A percentile compares a stretch with the other conserved stretches of the same genome.
phyloP scores from a whole-genome alignment of 202 grass and related monocot species.

The Setaria italica region DNA sequence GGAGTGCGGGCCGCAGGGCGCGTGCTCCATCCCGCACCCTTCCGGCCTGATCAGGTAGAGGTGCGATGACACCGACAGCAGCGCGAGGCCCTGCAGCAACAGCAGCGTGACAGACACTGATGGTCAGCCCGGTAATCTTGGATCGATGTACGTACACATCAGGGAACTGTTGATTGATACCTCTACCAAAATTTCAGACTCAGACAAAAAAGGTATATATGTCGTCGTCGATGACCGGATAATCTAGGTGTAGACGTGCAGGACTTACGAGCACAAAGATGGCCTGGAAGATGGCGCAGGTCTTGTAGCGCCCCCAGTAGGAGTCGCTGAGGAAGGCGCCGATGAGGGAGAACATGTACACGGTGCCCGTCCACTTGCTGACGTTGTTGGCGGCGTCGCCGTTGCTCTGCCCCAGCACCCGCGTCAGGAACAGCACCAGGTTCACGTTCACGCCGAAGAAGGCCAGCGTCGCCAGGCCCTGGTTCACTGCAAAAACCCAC shows the following conservation, averaged over 20 bases:
- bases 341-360: constrained; percentile 96
- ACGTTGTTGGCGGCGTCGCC: constrained; percentile 97
- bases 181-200: neutral
- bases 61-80: constrained; percentile 73
- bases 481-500: constrained; percentile 70
- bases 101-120: neutral
- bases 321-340: constrained; percentile 98
- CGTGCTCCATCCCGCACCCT: constrained; percentile 68
- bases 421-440: constrained; percentile 93
- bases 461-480: constrained; percentile 88
- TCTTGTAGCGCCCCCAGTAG: constrained; percentile 95
- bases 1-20: constrained; percentile 60
- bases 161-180: neutral
- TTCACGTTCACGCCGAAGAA: constrained; percentile 98
- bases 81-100: constrained; percentile 64
- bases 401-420: constrained; percentile 87
- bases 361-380: constrained; percentile 97
- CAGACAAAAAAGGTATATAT: neutral
- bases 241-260: neutral
- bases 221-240: too few relatives aligned
- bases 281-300: constrained; percentile 88
- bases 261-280: constrained; percentile 86
- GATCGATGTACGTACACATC: neutral
- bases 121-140: constrained; percentile 7
- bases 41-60: constrained; percentile 69